Evolutionary conservation across 2,329 filamentous ascomycete genomes (phyloP), one percentile per base, ranked within the genome.

Genomic region (Xylariaceae sp.): DNA sequence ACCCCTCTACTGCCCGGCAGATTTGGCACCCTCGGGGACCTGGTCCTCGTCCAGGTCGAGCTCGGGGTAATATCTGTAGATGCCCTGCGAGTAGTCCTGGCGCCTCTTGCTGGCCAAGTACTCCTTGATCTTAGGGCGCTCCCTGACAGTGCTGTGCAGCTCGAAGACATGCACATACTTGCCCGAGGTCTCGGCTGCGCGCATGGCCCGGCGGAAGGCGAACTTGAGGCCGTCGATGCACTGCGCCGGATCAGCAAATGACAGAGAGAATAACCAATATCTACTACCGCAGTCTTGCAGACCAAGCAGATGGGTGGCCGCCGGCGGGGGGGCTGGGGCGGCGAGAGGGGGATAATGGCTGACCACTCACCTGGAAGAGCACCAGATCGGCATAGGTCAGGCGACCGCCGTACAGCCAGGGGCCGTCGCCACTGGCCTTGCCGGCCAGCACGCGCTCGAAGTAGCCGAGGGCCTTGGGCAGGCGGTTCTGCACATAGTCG

Each of bases 1-100:
- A n/a, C n/a, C n/a, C n/a, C n/a, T n/a, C n/a, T n/a, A n/a, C n/a
- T n/a, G n/a, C n/a, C n/a, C n/a, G n/a, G n/a, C n/a, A n/a, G n/a
- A n/a, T n/a, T n/a, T n/a, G n/a, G n/a, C n/a, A 13, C 24, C 24
- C 24, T 26, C 24, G 7, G 24, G 24, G 7, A 26, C 24, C 12
- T 14, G 12, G 11, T 35, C 33, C 12, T 35, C 39, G 1, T 35
- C 43, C 10, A 51, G 26, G 16, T 89, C 83, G 32, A 90, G 56
- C 61, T 89, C 83, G 3, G 76, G 69, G 50, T 90, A 89, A 48
- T 83, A 64, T 22, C 84, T 68, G 53, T 77, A 90, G 27, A 90
- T 70, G 1, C 83, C 83, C 40, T 68, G 58, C 0, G 64, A 61
- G 51, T 85, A 90, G 32, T 67, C 56, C 50, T 70, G 52, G 25